Percentiles rank a stretch among this genome's conserved stretches.
Evolutionary conservation across 208 protist genomes (phyloP).

Genomic region (Trypanosoma theileri): DNA sequence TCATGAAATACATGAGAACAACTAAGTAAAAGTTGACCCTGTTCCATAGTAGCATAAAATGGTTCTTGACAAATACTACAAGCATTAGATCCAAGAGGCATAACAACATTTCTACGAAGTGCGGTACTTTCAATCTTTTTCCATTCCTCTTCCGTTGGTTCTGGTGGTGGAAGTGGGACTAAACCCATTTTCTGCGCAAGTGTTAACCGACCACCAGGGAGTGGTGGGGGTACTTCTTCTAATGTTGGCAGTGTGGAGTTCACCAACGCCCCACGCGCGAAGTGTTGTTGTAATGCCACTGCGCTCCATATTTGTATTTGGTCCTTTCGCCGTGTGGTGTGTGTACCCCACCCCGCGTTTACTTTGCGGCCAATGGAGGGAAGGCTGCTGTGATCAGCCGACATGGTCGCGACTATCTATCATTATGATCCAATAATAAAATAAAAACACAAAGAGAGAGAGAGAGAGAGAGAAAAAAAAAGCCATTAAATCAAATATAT

Average conservation of each 20-base stretch:
- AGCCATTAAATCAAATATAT: no score
- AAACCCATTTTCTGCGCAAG: conserved; percentile 88
- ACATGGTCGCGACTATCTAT: no score
- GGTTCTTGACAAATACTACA: conserved; percentile 83
- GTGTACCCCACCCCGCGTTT: conserved; percentile 34
- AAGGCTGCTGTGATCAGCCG: conserved; percentile 6
- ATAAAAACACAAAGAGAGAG: no score
- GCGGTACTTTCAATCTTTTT: conserved; percentile 46
- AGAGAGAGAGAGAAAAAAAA: no score
- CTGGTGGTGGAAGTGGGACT: conserved; percentile 57
- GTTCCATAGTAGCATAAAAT: conserved; percentile 52
- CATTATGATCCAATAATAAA: no score
- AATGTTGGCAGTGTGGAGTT: conserved; percentile 28
- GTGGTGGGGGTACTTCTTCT: conserved; percentile 31
- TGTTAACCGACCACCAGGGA: conserved; percentile 46
- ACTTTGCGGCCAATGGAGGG: conserved; percentile 44
- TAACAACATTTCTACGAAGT: conserved; percentile 30
- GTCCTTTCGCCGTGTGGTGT: conserved; percentile 36
- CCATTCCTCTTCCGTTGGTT: conserved; percentile 76
- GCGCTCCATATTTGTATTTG: conserved; percentile 81
- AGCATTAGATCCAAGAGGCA: conserved; percentile 26
- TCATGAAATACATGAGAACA: conserved; percentile 89
- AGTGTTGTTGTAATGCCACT: conserved; percentile 87
- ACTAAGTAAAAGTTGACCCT: conserved; percentile 80
- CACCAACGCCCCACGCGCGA: conserved; percentile 41